phyloP scores from a whole-genome alignment of 371 early-diverging fungal species.

The Rhizopus stolonifer region DNA sequence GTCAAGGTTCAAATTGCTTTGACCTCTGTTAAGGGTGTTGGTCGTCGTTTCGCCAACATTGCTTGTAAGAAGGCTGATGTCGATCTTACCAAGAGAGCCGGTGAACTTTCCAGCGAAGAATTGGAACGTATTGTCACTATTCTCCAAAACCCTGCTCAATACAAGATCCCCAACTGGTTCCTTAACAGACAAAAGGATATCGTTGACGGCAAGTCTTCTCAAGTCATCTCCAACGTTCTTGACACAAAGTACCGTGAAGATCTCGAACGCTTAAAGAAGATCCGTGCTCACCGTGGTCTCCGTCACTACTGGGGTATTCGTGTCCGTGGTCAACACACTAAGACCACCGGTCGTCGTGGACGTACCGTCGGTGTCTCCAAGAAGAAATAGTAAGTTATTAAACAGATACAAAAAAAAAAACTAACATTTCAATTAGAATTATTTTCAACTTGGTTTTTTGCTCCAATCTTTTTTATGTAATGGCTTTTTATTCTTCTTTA shows the following conservation, averaged over 20 bases:
- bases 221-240: slow-evolving; percentile 93
- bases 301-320: slow-evolving; percentile 98
- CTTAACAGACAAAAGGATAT: slow-evolving; percentile 98
- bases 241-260: slow-evolving; percentile 97
- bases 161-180: slow-evolving; percentile 98
- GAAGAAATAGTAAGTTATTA: slow-evolving; percentile 88
- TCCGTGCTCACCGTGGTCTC: slow-evolving; percentile 92
- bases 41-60: slow-evolving; percentile 97
- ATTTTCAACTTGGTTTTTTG: too few relatives aligned
- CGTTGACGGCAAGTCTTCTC: slow-evolving; percentile 90
- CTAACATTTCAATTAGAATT: neutral
- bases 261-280: slow-evolving; percentile 96
- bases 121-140: slow-evolving; percentile 88
- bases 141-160: slow-evolving; percentile 92
- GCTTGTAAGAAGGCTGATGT: slow-evolving; percentile 99
- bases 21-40: slow-evolving; percentile 98
- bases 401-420: slow-evolving; percentile 60
- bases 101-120: slow-evolving; percentile 95
- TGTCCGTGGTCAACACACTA: slow-evolving; percentile 95
- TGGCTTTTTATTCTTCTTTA: neutral
- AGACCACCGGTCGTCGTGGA: slow-evolving; percentile 98
- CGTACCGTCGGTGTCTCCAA: slow-evolving; percentile 97
- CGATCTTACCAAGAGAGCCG: slow-evolving; percentile 95
- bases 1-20: slow-evolving; percentile 95
- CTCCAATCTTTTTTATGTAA: too few relatives aligned